Percentiles rank a stretch among this genome's conserved stretches.
Conservation (phyloP, 345 rosid species). For the Cardamine chenopodiifolia region DNA sequence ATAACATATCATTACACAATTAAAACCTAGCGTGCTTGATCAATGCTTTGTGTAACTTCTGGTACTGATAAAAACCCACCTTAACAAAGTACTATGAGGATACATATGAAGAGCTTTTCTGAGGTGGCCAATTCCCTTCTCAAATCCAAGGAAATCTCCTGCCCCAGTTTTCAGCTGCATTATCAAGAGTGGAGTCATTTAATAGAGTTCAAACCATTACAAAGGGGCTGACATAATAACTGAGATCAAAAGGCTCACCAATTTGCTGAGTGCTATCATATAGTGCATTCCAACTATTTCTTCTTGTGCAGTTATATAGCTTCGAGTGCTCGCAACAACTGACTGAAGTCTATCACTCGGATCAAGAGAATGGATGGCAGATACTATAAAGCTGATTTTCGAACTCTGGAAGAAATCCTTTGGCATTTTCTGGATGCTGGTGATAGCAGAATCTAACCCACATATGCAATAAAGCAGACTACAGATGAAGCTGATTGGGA, state of each 20-base stretch:
- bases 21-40: neutral
- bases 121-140: constrained; percentile 71
- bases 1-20: constrained; percentile 19
- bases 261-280: constrained; percentile 71
- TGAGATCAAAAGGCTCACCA: constrained; percentile 57
- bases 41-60: neutral
- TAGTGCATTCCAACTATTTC: constrained; percentile 71
- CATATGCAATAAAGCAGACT: constrained; percentile 71
- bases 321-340: constrained; percentile 59
- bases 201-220: constrained; percentile 4
- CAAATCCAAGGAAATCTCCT: constrained; percentile 63
- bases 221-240: neutral
- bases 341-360: constrained; percentile 62
- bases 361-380: constrained; percentile 80
- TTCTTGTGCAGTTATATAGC: constrained; percentile 55
- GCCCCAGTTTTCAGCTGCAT: constrained; percentile 73
- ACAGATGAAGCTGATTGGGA: constrained; percentile 80
- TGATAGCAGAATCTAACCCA: constrained; percentile 71
- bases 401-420: constrained; percentile 64
- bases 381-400: constrained; percentile 66
- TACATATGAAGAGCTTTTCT: constrained; percentile 74
- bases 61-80: constrained; percentile 47
- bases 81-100: constrained; percentile 75
- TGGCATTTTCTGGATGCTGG: constrained; percentile 79
- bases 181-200: constrained; percentile 25